phyloP scores from a whole-genome alignment of 805 yeast genomes.

The Debaryomyces hansenii region DNA sequence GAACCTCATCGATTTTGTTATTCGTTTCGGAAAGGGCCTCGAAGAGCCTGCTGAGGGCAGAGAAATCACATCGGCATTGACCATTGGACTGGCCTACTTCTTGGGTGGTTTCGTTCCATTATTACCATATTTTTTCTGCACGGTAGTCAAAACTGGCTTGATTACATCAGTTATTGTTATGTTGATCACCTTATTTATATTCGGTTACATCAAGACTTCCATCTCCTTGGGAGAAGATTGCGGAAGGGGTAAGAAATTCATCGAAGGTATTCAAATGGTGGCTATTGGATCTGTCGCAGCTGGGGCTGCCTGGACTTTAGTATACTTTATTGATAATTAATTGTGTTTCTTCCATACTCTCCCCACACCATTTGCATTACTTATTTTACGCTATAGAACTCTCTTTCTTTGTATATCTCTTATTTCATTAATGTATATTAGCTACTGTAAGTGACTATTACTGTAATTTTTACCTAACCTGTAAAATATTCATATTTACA shows the following conservation, averaged over 20 bases:
- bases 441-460: neutral
- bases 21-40: constrained; percentile 85
- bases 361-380: neutral
- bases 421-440: neutral
- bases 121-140: constrained; percentile 84
- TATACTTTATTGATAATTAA: constrained; percentile 60
- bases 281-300: constrained; percentile 97
- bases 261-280: constrained; percentile 89
- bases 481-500: neutral
- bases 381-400: neutral
- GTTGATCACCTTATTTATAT: constrained; percentile 81
- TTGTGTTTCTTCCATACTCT: neutral
- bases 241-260: constrained; percentile 55
- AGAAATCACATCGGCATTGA: constrained; percentile 81
- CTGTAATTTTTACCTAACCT: neutral
- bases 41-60: constrained; percentile 95
- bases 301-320: constrained; percentile 93
- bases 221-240: constrained; percentile 82
- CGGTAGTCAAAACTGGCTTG: constrained; percentile 75
- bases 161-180: constrained; percentile 73
- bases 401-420: neutral
- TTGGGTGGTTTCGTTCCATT: constrained; percentile 92
- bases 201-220: constrained; percentile 83
- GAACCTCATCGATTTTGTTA: constrained; percentile 79
- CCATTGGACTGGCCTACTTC: constrained; percentile 87